These are phyloP conservation scores for Komagataea norvegica DNA, from an alignment of 1,139 yeast species.

Conservation along the genomic window DNA sequence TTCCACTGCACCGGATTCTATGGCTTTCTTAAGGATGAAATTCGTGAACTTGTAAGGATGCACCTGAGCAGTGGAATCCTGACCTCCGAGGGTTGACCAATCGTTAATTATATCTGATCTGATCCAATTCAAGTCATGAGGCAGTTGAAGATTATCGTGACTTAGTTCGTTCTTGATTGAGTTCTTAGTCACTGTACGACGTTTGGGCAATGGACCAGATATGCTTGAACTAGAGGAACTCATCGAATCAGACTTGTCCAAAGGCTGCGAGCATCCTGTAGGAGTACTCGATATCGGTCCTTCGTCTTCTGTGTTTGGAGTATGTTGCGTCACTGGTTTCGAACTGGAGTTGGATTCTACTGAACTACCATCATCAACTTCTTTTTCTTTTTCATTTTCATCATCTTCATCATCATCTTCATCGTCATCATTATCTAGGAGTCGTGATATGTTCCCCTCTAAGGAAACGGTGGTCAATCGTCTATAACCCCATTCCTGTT, in stretches of 20 bases:
- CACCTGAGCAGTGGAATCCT: conserved; percentile 91
- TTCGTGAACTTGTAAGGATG: conserved; percentile 94
- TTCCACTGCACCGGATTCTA: conserved; percentile 81
- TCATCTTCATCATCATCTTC: conserved; percentile 17
- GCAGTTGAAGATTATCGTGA: conserved; percentile 39
- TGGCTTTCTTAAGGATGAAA: conserved; percentile 71
- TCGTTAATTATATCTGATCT: conserved; percentile 57
- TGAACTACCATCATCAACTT: conserved; percentile 20
- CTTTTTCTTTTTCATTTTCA: conserved; percentile 18
- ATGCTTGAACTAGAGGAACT: conserved; percentile 7
- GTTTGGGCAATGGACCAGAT: conserved; percentile 23
- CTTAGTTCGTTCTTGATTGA: conserved; percentile 34
- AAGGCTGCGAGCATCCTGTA: conserved; percentile 8
- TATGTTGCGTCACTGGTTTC: conserved; percentile 2
- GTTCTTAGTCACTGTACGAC: conserved; percentile 35
- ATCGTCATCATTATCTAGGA: conserved; percentile 23
- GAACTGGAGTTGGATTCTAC: conserved; percentile 4
- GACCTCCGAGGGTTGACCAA: conserved; percentile 81
- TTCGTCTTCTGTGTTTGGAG: conserved; percentile 12
- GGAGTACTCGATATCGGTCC: conserved; percentile 4
- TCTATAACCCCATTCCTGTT: conserved; percentile 87
- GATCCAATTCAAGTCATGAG: conserved; percentile 80
- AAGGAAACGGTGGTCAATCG: conserved; percentile 80
- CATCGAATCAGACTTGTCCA: conserved; percentile 7
- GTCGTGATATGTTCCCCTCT: conserved; percentile 66